Evolutionary conservation across 192 early-diverging fungal species (phyloP).

Genomic region (Rhizophagus prolifer): DNA sequence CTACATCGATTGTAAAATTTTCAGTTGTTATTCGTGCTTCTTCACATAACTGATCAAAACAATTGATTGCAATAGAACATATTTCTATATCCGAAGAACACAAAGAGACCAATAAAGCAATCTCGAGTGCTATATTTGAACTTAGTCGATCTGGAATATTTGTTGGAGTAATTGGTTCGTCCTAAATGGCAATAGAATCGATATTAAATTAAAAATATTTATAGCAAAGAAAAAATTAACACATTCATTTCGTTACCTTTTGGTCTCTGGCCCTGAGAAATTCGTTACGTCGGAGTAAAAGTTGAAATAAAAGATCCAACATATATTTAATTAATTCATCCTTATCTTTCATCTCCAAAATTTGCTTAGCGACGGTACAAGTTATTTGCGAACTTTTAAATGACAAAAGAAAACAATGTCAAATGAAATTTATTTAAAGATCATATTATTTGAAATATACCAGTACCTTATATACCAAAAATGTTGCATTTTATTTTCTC

Average conservation of each 20-base stretch:
- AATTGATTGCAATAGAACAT: slow-evolving; percentile 54
- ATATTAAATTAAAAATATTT: not conserved
- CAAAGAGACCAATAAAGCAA: slow-evolving; percentile 67
- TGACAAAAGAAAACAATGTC: slow-evolving; percentile 28
- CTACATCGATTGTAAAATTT: slow-evolving; percentile 43
- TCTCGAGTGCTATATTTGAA: slow-evolving; percentile 73
- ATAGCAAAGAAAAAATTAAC: not conserved
- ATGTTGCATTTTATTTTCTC: slow-evolving; percentile 65
- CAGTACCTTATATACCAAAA: slow-evolving; percentile 73
- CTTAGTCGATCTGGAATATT: slow-evolving; percentile 57
- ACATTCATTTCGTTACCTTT: slow-evolving; percentile 30
- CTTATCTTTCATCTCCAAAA: slow-evolving; percentile 66
- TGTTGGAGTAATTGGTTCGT: not conserved
- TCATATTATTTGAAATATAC: not conserved
- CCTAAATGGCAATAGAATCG: not conserved
- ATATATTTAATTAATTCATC: slow-evolving; percentile 60
- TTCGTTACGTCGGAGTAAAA: slow-evolving; percentile 64
- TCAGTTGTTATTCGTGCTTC: slow-evolving; percentile 61
- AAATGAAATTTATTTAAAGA: not conserved
- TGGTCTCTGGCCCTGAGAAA: slow-evolving; percentile 46
- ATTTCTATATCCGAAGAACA: slow-evolving; percentile 73
- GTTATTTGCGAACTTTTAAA: slow-evolving; percentile 48
- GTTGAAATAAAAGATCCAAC: slow-evolving; percentile 62
- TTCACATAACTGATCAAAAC: slow-evolving; percentile 66
- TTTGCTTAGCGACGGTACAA: slow-evolving; percentile 66